phyloP scores from a whole-genome alignment of 225 moss, liverwort and hornwort genomes.

The Lunularia cruciata region DNA sequence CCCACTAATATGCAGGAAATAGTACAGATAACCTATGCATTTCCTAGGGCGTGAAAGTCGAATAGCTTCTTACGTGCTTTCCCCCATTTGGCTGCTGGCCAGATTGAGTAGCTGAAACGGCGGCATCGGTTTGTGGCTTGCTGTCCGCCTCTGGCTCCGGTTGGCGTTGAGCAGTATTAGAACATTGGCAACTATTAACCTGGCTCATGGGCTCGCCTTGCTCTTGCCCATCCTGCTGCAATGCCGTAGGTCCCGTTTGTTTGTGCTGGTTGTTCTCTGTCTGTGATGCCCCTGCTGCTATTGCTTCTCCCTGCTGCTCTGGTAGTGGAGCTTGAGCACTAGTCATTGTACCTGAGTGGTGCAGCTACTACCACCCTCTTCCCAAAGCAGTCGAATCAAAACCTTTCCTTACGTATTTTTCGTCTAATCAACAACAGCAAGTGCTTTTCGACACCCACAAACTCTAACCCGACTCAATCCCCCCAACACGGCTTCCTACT shows the following conservation, averaged over 20 bases:
- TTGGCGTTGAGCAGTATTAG: no score
- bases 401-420: neutral
- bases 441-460: neutral
- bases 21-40: neutral
- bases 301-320: neutral
- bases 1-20: neutral
- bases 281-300: no score
- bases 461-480: neutral
- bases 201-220: neutral
- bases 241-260: neutral
- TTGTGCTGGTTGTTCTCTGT: neutral
- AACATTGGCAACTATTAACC: neutral
- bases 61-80: neutral
- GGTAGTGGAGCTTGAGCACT: constrained; percentile 1
- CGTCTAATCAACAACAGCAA: neutral
- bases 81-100: neutral
- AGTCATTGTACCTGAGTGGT: neutral
- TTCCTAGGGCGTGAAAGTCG: neutral
- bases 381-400: neutral
- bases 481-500: no score
- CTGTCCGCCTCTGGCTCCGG: neutral
- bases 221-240: neutral
- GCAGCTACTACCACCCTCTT: neutral
- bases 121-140: neutral
- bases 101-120: neutral